Percentiles rank a stretch among this genome's conserved stretches.
These are phyloP conservation scores for Phytophthora sp. DNA, from an alignment of 352 stramenopile species.

Conservation along the genomic window DNA sequence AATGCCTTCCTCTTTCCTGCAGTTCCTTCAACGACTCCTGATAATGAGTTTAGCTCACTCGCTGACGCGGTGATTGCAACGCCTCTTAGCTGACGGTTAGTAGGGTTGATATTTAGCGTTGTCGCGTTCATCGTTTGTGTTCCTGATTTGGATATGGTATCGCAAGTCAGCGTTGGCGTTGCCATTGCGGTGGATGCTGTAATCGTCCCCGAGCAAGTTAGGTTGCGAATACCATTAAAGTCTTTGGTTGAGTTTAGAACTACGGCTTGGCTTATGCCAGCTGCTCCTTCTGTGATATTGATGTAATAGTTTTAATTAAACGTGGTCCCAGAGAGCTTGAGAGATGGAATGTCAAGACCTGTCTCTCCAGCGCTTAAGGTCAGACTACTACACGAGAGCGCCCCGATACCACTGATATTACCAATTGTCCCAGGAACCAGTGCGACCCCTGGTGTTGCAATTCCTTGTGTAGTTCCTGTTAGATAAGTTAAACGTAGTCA, in stretches of 20 bases:
- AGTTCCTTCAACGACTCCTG: no score
- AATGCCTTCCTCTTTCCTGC: background rate
- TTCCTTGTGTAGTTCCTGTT: no score
- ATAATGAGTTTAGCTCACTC: no score
- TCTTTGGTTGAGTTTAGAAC: background rate
- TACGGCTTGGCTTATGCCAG: background rate
- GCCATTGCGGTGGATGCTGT: background rate
- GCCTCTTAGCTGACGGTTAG: no score
- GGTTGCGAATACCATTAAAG: background rate
- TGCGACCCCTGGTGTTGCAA: constrained; percentile 1
- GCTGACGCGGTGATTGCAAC: no score
- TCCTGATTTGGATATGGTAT: constrained; percentile 4
- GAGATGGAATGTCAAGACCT: background rate
- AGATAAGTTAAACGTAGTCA: no score
- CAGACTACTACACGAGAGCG: background rate
- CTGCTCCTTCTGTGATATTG: background rate
- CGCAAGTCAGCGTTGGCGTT: background rate
- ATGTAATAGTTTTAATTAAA: background rate
- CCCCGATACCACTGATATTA: constrained; percentile 2
- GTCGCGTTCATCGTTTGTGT: constrained; percentile 9
- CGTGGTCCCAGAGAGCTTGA: background rate
- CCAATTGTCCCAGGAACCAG: background rate
- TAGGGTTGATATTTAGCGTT: constrained; percentile 4
- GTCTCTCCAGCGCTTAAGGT: background rate
- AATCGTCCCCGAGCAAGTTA: background rate